phyloP scores from a whole-genome alignment of 106 monocot species.

The Phalaenopsis aphrodite region DNA sequence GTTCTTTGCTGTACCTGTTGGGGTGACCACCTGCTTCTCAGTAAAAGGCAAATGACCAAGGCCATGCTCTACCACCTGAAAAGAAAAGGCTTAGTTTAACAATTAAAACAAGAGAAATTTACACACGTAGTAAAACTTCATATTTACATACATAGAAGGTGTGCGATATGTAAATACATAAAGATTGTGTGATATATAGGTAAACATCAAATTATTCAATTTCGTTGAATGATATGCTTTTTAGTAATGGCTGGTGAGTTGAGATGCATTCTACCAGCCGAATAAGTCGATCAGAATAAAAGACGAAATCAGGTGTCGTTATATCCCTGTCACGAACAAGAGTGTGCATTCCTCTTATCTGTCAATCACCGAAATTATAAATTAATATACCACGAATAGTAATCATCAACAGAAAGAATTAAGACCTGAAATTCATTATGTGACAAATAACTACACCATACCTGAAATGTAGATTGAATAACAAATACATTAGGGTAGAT shows the following conservation, averaged over 20 bases:
- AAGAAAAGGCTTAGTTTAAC: no score
- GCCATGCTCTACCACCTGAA: slow-evolving; percentile 80
- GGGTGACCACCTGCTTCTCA: slow-evolving; percentile 87
- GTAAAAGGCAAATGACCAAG: slow-evolving; percentile 97
- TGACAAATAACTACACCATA: slow-evolving; percentile 52
- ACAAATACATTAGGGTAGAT: slow-evolving; percentile 76
- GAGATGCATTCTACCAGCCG: slow-evolving; percentile 59
- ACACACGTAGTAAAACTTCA: no score
- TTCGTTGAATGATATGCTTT: not conserved
- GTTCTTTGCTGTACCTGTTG: slow-evolving; percentile 36
- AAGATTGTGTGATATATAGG: no score
- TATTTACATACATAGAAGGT: no score
- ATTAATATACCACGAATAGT: slow-evolving; percentile 2
- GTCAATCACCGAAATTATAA: slow-evolving; percentile 21
- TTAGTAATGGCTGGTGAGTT: not conserved
- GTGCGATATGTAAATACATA: no score
- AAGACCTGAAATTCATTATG: slow-evolving; percentile 65
- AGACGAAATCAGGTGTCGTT: slow-evolving; percentile 97
- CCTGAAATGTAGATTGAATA: slow-evolving; percentile 94
- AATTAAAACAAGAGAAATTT: no score
- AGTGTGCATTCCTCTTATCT: slow-evolving; percentile 99
- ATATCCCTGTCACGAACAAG: slow-evolving; percentile 90
- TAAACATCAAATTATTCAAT: not conserved
- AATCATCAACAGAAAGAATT: not conserved
- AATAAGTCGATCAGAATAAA: slow-evolving; percentile 97